Percentiles rank a stretch among this genome's conserved stretches.
Conservation (phyloP, 177 flowering plant genomes). For the Tripterygium wilfordii region DNA sequence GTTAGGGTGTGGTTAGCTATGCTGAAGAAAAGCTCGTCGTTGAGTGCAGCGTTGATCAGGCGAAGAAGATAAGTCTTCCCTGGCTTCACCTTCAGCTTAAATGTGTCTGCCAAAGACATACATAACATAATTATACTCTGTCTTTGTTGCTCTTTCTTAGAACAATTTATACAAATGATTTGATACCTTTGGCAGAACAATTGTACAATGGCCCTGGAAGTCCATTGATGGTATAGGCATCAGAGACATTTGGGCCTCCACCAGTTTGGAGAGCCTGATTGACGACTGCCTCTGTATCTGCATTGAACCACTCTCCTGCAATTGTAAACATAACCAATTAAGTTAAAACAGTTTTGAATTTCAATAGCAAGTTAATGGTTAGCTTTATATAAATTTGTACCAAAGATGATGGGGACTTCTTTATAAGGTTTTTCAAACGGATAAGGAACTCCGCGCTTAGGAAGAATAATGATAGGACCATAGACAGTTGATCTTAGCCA, state of each 20-base stretch:
- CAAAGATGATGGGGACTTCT: slow-evolving; percentile 40
- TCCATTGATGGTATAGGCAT: slow-evolving; percentile 50
- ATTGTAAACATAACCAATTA: not conserved
- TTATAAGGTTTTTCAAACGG: slow-evolving; percentile 22
- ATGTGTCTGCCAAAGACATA: slow-evolving; percentile 27
- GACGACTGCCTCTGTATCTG: slow-evolving; percentile 40
- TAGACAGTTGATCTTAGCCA: slow-evolving; percentile 28
- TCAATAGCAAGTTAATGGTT: not conserved
- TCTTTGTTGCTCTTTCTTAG: too few relatives aligned
- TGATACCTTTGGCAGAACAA: slow-evolving; percentile 33
- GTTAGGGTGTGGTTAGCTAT: slow-evolving; percentile 47
- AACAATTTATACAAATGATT: not conserved
- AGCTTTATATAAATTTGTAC: slow-evolving; percentile 17
- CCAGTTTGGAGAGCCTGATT: slow-evolving; percentile 37
- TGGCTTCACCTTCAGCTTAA: slow-evolving; percentile 39
- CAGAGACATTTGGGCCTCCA: slow-evolving; percentile 44
- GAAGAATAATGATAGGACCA: slow-evolving; percentile 22
- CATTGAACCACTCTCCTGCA: slow-evolving; percentile 53
- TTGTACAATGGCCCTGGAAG: slow-evolving; percentile 47
- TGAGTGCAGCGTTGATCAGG: slow-evolving; percentile 50
- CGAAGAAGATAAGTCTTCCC: slow-evolving; percentile 54
- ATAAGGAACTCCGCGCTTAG: slow-evolving; percentile 14
- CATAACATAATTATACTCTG: not conserved
- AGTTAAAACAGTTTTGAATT: not conserved
- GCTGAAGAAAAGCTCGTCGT: slow-evolving; percentile 54